Conservation (phyloP, 2,329 filamentous ascomycete species). For the Tolypocladium endophyticum region DNA sequence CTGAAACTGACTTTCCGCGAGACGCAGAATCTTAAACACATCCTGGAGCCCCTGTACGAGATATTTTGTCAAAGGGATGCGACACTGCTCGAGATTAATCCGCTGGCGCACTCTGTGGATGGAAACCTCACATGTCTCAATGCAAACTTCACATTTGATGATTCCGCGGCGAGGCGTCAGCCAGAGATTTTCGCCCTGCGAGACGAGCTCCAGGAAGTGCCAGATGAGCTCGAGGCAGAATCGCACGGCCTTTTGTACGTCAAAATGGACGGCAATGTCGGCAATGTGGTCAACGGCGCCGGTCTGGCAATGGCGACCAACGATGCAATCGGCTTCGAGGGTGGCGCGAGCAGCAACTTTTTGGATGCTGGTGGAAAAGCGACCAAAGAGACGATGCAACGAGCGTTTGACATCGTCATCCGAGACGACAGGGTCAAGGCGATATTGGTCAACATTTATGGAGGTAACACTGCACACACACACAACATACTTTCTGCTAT, state of each 20-base stretch:
- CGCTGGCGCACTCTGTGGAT: constrained; percentile 18
- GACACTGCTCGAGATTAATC: constrained; percentile 30
- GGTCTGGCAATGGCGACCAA: constrained; percentile 88
- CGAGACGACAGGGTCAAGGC: constrained; percentile 61
- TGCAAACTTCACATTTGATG: constrained; percentile 35
- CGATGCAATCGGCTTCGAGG: constrained; percentile 60
- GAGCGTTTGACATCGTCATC: constrained; percentile 64
- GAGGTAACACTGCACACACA: constrained; percentile 14
- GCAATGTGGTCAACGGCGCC: constrained; percentile 80
- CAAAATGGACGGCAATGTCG: constrained; percentile 52
- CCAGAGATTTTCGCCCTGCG: constrained; percentile 24
- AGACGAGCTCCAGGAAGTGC: constrained; percentile 20
- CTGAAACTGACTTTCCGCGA: constrained; percentile 1
- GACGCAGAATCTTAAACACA: constrained; percentile 6
- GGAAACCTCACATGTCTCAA: constrained; percentile 20
- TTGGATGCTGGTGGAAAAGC: constrained; percentile 86
- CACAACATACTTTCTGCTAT: background rate
- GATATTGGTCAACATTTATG: constrained; percentile 48
- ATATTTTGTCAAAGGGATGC: constrained; percentile 38
- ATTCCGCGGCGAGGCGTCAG: constrained; percentile 33
- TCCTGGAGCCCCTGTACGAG: constrained; percentile 12
- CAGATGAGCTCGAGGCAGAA: constrained; percentile 25
- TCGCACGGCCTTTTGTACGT: constrained; percentile 72
- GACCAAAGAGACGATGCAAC: constrained; percentile 69
- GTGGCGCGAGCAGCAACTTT: constrained; percentile 69